Evolutionary conservation across 2,329 filamentous ascomycete species (phyloP).

Genomic region (Aspergillus quadricinctus): DNA sequence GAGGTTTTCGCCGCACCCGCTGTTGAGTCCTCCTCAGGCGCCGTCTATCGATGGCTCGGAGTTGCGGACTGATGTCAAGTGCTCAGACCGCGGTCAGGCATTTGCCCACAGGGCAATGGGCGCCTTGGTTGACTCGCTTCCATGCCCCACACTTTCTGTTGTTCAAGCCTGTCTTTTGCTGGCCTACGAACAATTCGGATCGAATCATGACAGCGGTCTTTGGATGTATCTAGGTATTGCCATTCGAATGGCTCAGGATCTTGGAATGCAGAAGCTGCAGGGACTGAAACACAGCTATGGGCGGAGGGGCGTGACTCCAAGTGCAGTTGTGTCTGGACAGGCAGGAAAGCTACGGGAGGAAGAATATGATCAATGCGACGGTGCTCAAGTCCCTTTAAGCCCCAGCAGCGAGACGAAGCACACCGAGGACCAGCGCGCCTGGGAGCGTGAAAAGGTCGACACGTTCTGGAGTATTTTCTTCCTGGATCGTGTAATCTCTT

Average conservation of each 20-base stretch:
- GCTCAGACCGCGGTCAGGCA: constrained; percentile 67
- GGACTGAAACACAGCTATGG: constrained; percentile 60
- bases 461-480: constrained; percentile 91
- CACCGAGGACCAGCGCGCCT: constrained; percentile 55
- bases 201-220: constrained; percentile 79
- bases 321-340: constrained; percentile 47
- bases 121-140: constrained; percentile 77
- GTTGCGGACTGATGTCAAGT: constrained; percentile 26
- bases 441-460: constrained; percentile 77
- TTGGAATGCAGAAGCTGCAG: constrained; percentile 77
- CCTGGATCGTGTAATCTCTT: constrained; percentile 81
- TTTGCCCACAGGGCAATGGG: constrained; percentile 80
- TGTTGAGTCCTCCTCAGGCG: constrained; percentile 49
- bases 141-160: constrained; percentile 75
- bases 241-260: constrained; percentile 74
- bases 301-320: constrained; percentile 52
- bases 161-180: constrained; percentile 80
- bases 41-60: constrained; percentile 44
- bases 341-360: constrained; percentile 40
- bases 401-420: constrained; percentile 34
- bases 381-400: constrained; percentile 33
- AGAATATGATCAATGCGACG: constrained; percentile 33
- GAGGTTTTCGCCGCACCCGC: constrained; percentile 64
- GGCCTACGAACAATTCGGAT: constrained; percentile 85
- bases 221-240: constrained; percentile 93